Base-by-base conservation (phyloP, 805 yeast genomes). In the Candida alai region DNA sequence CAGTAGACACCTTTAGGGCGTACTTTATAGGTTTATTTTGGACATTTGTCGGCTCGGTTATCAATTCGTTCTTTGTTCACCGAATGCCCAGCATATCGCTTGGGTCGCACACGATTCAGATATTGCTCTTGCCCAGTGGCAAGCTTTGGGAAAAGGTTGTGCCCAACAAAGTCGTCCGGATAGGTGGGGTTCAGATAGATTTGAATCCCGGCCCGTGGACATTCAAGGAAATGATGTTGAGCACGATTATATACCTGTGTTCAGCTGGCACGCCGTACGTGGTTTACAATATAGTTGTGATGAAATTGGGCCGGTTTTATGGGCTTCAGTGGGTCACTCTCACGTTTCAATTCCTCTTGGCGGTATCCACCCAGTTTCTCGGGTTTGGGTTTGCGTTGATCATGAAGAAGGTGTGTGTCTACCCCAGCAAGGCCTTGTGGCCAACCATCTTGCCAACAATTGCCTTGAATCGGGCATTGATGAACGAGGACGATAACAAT, bases 361-460 rank as follows among this genome's bases (percentile, higher is more conserved):
- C 73, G 1, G 42, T 78, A 4, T 67, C 81, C 2, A 67, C 84
- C 2, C 80, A 78, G 49, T 75, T 74, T 41, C 56, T 80, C 43
- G 88, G 87, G 16, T 74, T 77, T 47, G 80, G 84, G 1, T 70
- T 80, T 51, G 84, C 86, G 5, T 80, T 83, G 32, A 48, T 80
- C 14, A 67, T 78, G 67, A 68, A 82, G 47, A 70, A 73, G 39
- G 72, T 80, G 20, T 67, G 70, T 37, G 56, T 66, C 6, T 65
- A 65, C 39, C 72, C 72, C 2, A 53, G 55, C 16, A 65, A 61
- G 40, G 55, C 71, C 1, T 41, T 66, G 10, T 66, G 72, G 73
- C 73, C 73, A 15, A 64, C 70, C 3, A 53, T 65, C 18, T 43
- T 66, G 21, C 73, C 73, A 5, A 60, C 66, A 2, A 58, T 66